Evolutionary conservation across 192 early-diverging fungal genomes (phyloP), one percentile per base, ranked within the genome.

Genomic region (Radiomyces spectabilis): DNA sequence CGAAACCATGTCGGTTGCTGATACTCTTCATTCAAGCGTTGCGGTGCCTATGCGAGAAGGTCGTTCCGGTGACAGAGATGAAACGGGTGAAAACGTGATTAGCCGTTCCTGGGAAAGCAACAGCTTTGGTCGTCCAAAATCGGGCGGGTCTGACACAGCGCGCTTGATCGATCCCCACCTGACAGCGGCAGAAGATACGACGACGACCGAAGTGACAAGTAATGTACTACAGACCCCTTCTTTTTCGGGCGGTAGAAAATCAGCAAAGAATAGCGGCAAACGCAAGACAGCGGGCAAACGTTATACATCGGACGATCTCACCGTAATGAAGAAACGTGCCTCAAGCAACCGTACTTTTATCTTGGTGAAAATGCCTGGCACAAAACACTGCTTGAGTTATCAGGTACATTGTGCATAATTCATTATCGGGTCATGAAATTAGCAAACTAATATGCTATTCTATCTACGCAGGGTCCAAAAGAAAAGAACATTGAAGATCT

Each of bases 261-360:
- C 4, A 68, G 69, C 7, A 74, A 42, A 48, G 53, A 42, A 31
- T 53, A 57, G 46, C 66, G 53, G 64, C 13, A 35, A 38, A 37
- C 19, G 6, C 21, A 29, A 18, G 35, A 22, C 68, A 65, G 42
- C 53, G 51, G 48, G 53, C 62, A 59, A 69, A 33, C 52, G 60
- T 33, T 38, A 44, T 4, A 41, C 35, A 24, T 48, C 65, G 2
- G 68, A 83, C 65, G 83, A 79, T 61, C 59, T 94, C 1, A 73
- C 78, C 47, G 78, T 89, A 48, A 94, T 96, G 92, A 92, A 94
- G 62, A 69, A 71, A 41, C 71, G 93, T 6, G 91, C 94, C 9
- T 81, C 85, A 24, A 71, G 85, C 51, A 94, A 93, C 70, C 80
- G 82, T 49, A 87, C 88, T 30, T 96, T 96, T 72, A 81, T 96